Evolutionary conservation across 2,329 filamentous ascomycete species (phyloP).

Genomic region (Stemphylium beticola): DNA sequence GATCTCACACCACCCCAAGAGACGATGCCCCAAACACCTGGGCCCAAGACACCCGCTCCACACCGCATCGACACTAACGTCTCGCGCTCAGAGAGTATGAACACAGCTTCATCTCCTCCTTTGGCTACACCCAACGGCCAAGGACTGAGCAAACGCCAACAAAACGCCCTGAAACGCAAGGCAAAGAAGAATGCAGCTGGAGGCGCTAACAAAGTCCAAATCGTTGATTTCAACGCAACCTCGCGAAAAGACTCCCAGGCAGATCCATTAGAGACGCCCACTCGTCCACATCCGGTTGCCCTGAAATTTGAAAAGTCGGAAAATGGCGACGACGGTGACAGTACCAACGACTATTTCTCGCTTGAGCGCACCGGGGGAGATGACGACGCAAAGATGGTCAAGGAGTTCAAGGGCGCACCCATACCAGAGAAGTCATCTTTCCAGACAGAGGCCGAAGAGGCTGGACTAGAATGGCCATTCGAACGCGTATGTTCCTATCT

Average conservation of each 20-base stretch:
- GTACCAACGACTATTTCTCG: constrained; percentile 79
- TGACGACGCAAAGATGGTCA: constrained; percentile 89
- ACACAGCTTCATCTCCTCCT: constrained; percentile 55
- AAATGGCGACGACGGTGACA: constrained; percentile 61
- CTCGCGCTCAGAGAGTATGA: constrained; percentile 53
- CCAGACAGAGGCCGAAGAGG: constrained; percentile 75
- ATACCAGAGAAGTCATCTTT: constrained; percentile 85
- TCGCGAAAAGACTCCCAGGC: constrained; percentile 65
- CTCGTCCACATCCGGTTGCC: constrained; percentile 53
- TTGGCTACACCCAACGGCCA: constrained; percentile 50
- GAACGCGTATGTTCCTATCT: constrained; percentile 93
- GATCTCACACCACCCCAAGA: constrained; percentile 78
- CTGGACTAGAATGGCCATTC: constrained; percentile 90
- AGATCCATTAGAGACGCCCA: constrained; percentile 63
- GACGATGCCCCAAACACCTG: constrained; percentile 52
- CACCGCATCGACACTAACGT: constrained; percentile 61
- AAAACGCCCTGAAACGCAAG: constrained; percentile 94
- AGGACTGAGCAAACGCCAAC: constrained; percentile 83
- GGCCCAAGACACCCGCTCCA: constrained; percentile 41
- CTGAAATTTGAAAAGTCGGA: constrained; percentile 67
- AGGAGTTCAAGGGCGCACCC: constrained; percentile 88
- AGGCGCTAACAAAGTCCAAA: constrained; percentile 85
- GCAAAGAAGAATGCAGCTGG: constrained; percentile 88
- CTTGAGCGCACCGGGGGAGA: constrained; percentile 81
- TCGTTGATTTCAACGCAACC: constrained; percentile 81